phyloP scores from a whole-genome alignment of 2,329 filamentous ascomycete species.

The Tetracladium maxilliforme region DNA sequence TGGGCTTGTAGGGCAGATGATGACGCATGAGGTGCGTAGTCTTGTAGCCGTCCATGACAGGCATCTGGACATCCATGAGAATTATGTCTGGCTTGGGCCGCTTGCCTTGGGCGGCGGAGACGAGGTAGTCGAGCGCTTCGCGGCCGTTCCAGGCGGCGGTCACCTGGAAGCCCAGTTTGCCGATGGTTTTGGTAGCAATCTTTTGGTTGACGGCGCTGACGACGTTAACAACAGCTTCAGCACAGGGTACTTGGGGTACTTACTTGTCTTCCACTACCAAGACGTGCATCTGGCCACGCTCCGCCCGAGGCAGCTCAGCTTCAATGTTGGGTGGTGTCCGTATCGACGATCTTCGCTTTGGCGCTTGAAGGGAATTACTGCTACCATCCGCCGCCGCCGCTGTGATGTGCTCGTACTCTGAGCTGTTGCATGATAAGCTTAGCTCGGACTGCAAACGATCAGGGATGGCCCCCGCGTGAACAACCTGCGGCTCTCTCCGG shows the following conservation, averaged over 20 bases:
- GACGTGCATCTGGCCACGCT: constrained; percentile 51
- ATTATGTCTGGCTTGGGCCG: constrained; percentile 56
- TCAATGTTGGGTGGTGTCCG: constrained; percentile 25
- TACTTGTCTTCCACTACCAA: constrained; percentile 72
- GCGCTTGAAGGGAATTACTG: too few species aligned
- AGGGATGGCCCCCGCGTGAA: constrained; percentile 49
- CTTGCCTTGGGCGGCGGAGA: constrained; percentile 28
- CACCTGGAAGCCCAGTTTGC: constrained; percentile 57
- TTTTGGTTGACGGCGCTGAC: constrained; percentile 52
- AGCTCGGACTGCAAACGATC: constrained; percentile 51
- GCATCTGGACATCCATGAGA: constrained; percentile 67
- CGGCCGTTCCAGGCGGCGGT: constrained; percentile 64
- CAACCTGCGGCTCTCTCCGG: constrained; percentile 30
- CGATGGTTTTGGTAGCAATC: constrained; percentile 62
- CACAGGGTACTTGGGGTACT: constrained; percentile 14
- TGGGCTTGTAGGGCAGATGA: constrained; percentile 46
- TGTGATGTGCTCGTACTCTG: constrained; percentile 47
- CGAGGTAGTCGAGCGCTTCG: constrained; percentile 62
- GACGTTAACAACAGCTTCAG: constrained; percentile 1
- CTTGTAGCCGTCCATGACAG: constrained; percentile 63
- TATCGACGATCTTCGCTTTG: too few species aligned
- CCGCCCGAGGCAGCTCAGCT: constrained; percentile 35
- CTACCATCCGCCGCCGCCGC: too few species aligned
- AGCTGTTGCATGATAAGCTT: constrained; percentile 52
- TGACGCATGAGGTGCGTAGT: constrained; percentile 62